Evolutionary conservation across 228 moss, liverwort and hornwort genomes (phyloP), one percentile per base, ranked within the genome.

Genomic region (Sphagnum magellanicum): DNA sequence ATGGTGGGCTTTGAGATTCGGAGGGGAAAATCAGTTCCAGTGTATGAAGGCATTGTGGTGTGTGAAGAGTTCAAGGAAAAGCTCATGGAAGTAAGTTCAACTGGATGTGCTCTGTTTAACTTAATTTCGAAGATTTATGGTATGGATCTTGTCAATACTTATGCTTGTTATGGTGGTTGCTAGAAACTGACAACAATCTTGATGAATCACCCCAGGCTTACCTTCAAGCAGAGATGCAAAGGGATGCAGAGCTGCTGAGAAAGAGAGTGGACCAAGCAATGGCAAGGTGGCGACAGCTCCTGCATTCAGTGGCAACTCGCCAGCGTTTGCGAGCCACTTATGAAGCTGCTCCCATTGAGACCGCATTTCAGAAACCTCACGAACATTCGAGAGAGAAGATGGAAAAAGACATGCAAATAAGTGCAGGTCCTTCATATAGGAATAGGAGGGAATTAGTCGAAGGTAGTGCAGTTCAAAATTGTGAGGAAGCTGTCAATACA

Each of bases 1-100:
- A 93, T 98, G 91, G 98, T 94, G 51, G 98, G 98, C 46, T 98
- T 98, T 67, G 98, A 98, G 67, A 83, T 92, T 66, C 87, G 90
- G 1, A 90, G 83, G 70, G 90, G 98, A 6, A 83, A 82, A 64
- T 81, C 92, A 49, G 75, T 94, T 49, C 98, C 98, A 4, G 83
- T 90, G 75, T 98, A 88, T 74, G 92, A 93, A 72, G 98, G 98
- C 65, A 72, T 98, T 51, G 92, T 98, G 63, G 78, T 98, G 58
- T 98, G 98, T 65, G 89, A 89, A 73, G 94, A 98, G 76, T 93
- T 91, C 78, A 77, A 92, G 75, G 93, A 88, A 67, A 79, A 88
- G 17, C 67, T 98, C 32, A 78, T 94, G 85, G 92, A 90, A 78
- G 97, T 94, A 86, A 72, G 81, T 70, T 53, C 16, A 51, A 55